These are phyloP conservation scores for Penicillium thymicola DNA, from an alignment of 2,329 filamentous ascomycete genomes.

Conservation along the genomic window DNA sequence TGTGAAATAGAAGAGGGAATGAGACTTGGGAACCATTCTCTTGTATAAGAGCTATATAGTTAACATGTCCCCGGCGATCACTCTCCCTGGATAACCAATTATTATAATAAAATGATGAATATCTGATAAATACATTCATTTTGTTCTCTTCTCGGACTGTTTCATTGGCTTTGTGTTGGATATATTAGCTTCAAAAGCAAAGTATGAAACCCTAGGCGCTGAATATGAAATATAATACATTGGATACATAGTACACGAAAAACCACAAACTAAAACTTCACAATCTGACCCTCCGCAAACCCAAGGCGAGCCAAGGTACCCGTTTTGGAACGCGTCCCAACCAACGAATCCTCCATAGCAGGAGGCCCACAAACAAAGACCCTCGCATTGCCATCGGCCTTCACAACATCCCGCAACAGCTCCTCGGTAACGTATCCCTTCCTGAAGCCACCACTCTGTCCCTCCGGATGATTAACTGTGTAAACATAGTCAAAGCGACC, in stretches of 20 bases:
- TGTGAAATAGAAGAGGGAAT: background rate
- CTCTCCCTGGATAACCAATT: background rate
- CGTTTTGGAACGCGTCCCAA: slow-evolving; percentile 27
- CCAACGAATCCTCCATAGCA: slow-evolving; percentile 56
- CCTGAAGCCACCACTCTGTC: slow-evolving; percentile 40
- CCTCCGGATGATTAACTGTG: slow-evolving; percentile 48
- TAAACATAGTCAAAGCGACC: slow-evolving; percentile 58
- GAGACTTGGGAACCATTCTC: background rate
- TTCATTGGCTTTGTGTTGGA: too few relatives aligned
- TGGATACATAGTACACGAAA: background rate
- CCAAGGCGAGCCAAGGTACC: slow-evolving; percentile 59
- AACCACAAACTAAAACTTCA: slow-evolving; percentile 50
- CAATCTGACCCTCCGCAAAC: slow-evolving; percentile 56
- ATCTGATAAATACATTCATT: background rate
- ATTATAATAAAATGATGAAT: background rate
- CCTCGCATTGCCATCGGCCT: slow-evolving; percentile 47
- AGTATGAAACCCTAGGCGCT: background rate
- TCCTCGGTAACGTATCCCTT: slow-evolving; percentile 59
- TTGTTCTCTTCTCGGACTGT: background rate
- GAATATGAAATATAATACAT: background rate
- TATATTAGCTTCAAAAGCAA: background rate
- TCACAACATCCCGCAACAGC: slow-evolving; percentile 52
- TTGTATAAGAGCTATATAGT: background rate
- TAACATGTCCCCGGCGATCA: background rate
- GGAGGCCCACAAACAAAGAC: slow-evolving; percentile 69